phyloP scores from a whole-genome alignment of 108 stramenopile genomes.

The Discostella pseudostelligera region DNA sequence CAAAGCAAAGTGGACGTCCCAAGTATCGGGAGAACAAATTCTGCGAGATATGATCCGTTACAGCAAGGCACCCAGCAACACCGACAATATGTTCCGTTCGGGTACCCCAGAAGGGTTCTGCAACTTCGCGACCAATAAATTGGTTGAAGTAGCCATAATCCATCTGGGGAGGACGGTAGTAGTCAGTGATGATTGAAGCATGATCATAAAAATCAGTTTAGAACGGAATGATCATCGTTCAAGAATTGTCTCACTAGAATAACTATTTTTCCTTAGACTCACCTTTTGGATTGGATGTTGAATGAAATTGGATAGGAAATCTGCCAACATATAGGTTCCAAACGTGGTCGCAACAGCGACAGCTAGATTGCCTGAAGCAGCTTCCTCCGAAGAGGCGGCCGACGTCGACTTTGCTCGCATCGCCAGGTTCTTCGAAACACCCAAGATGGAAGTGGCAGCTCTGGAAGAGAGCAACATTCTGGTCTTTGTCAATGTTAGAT shows the following conservation, averaged over 20 bases:
- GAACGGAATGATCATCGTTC: neutral
- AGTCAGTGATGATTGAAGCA: neutral
- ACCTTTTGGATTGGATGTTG: conserved; percentile 51
- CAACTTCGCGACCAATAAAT: conserved; percentile 51
- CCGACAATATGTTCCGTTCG: conserved; percentile 65
- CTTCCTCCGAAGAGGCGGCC: no score
- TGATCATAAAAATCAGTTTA: neutral
- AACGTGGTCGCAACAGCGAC: conserved; percentile 28
- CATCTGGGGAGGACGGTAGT: conserved; percentile 24
- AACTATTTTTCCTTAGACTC: neutral
- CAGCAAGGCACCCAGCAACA: conserved; percentile 52
- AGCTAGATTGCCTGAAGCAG: neutral
- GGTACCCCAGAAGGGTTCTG: conserved; percentile 51
- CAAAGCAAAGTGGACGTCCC: conserved; percentile 40
- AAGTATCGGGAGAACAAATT: conserved; percentile 3
- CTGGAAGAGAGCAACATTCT: no score
- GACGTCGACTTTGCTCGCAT: no score
- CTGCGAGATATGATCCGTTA: conserved; percentile 57
- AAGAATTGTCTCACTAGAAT: neutral
- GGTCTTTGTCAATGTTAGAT: no score
- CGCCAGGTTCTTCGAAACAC: no score
- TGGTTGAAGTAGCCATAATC: conserved; percentile 59
- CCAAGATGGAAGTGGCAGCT: no score
- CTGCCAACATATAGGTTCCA: conserved; percentile 48
- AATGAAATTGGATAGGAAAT: conserved; percentile 55